A percentile compares a stretch with the other conserved stretches of the same genome.
Conservation (phyloP, 2,329 filamentous ascomycete species). For the Paecilomyces variotii region DNA sequence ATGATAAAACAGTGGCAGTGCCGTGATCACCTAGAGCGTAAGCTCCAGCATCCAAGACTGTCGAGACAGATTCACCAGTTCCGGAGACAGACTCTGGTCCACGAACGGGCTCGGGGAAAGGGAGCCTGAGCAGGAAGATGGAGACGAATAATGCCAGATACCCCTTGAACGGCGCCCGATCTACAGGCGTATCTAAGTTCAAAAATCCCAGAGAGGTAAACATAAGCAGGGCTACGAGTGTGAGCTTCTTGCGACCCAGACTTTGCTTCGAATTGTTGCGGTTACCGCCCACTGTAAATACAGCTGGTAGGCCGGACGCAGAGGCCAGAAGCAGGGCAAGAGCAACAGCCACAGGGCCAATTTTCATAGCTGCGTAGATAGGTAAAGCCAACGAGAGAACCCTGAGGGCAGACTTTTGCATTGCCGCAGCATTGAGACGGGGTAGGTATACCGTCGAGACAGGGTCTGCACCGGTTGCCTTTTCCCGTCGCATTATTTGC, state of each 20-base stretch:
- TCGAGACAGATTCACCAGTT: slow-evolving; percentile 2
- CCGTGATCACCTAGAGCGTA: slow-evolving; percentile 10
- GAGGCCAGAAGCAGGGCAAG: slow-evolving; percentile 42
- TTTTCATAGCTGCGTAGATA: slow-evolving; percentile 48
- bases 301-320: slow-evolving; percentile 36
- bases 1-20: slow-evolving; percentile 10
- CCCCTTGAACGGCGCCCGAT: slow-evolving; percentile 35
- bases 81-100: slow-evolving; percentile 11
- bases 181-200: slow-evolving; percentile 23
- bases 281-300: slow-evolving; percentile 10
- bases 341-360: slow-evolving; percentile 48
- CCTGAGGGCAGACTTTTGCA: slow-evolving; percentile 20
- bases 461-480: slow-evolving; percentile 4
- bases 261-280: slow-evolving; percentile 9
- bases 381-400: slow-evolving; percentile 42
- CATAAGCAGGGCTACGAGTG: slow-evolving; percentile 15
- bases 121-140: slow-evolving; percentile 42
- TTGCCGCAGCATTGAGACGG: slow-evolving; percentile 7
- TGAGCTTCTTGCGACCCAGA: slow-evolving; percentile 20
- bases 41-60: slow-evolving; percentile 2
- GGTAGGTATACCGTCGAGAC: not conserved
- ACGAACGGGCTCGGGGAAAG: slow-evolving; percentile 23
- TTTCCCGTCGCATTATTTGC: slow-evolving; percentile 14
- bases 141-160: slow-evolving; percentile 41
- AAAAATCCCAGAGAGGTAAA: slow-evolving; percentile 18